Evolutionary conservation across 73 alveolate genomes (phyloP).

Genomic region (Tetrahymena thermophila): DNA sequence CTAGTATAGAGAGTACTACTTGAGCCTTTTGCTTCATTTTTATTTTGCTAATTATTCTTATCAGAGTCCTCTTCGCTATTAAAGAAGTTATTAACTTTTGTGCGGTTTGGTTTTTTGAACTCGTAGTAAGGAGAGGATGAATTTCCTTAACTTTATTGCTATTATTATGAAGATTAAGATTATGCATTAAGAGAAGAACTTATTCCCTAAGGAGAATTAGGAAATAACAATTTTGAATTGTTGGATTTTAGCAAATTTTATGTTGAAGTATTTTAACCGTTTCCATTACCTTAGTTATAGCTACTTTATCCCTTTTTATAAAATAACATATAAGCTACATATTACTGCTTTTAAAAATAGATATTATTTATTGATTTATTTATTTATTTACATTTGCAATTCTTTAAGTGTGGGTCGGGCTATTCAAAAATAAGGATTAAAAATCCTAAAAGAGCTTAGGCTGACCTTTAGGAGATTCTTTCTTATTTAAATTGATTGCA

Average conservation of each 20-base stretch:
- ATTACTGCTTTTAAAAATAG: not conserved
- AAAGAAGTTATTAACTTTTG: not conserved
- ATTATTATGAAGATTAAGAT: not conserved
- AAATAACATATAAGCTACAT: not conserved
- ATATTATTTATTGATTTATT: no score
- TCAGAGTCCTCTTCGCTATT: not conserved
- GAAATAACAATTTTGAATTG: not conserved
- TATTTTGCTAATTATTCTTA: not conserved
- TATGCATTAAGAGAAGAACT: not conserved
- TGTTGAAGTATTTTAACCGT: not conserved
- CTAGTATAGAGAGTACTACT: not conserved
- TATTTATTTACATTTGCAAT: not conserved
- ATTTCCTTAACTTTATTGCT: not conserved
- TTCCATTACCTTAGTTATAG: not conserved
- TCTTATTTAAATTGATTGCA: not conserved
- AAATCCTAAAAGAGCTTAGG: not conserved
- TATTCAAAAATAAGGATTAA: not conserved
- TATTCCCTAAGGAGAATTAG: not conserved
- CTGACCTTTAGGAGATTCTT: not conserved
- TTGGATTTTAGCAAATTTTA: not conserved
- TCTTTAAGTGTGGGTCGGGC: not conserved
- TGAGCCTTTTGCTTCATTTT: not conserved
- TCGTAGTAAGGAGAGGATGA: not conserved
- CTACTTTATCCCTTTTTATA: not conserved
- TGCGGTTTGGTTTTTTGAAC: not conserved